A percentile compares a stretch with the other conserved stretches of the same genome.
Conservation (phyloP, 148 eudicot genomes). For the Cornus suecica region DNA sequence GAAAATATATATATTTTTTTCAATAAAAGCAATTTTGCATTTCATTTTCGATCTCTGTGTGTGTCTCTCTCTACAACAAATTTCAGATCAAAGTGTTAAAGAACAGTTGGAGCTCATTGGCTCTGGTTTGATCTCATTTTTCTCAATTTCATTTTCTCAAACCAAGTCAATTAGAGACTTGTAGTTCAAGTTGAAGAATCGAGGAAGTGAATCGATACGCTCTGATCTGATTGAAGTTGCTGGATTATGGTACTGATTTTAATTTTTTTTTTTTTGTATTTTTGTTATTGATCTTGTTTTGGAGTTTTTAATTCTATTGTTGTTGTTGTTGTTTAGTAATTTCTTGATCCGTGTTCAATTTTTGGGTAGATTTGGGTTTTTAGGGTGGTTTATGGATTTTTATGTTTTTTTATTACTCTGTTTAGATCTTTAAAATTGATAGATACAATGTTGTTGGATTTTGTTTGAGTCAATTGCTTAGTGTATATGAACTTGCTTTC, state of each 20-base stretch:
- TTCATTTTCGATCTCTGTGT: too few relatives aligned
- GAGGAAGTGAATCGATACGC: not conserved
- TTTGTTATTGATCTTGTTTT: conserved; percentile 17
- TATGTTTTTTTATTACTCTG: too few relatives aligned
- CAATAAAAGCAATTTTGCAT: too few relatives aligned
- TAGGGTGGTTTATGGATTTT: not conserved
- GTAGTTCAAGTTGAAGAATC: conserved; percentile 1
- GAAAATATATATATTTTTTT: too few relatives aligned
- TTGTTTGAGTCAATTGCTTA: too few relatives aligned
- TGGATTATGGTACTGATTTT: conserved; percentile 40
- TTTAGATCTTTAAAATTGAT: not conserved
- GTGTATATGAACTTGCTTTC: not conserved
- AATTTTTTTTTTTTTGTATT: not conserved
- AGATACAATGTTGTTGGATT: not conserved
- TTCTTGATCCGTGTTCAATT: conserved; percentile 34
- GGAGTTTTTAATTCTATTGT: conserved; percentile 10
- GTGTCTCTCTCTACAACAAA: not conserved
- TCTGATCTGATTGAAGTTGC: conserved; percentile 43
- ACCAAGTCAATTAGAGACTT: not conserved
- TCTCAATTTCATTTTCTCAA: not conserved
- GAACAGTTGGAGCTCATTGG: not conserved
- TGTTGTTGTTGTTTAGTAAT: conserved; percentile 7
- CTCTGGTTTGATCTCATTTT: not conserved
- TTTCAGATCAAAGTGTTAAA: not conserved
- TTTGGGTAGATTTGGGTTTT: not conserved